These are phyloP conservation scores for Trypanosomatidae sp. DNA, from an alignment of 208 protist genomes.

Conservation along the genomic window DNA sequence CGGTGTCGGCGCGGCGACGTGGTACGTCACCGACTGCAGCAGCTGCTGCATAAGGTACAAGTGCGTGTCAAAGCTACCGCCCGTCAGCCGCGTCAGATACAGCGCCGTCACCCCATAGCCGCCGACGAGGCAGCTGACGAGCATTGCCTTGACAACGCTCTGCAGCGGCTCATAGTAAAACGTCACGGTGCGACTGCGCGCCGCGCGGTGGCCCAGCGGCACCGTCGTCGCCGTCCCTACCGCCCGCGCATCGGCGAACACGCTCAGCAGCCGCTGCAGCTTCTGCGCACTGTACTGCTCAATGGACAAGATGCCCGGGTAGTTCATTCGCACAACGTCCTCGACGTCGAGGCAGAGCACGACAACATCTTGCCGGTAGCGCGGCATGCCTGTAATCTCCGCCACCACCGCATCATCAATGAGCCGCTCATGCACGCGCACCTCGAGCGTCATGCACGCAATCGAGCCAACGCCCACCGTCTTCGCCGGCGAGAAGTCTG, in stretches of 20 bases:
- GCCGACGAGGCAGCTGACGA: slow-evolving; percentile 58
- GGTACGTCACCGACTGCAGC: slow-evolving; percentile 39
- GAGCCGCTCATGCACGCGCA: slow-evolving; percentile 61
- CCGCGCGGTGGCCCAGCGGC: slow-evolving; percentile 40
- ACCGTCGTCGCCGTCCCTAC: slow-evolving; percentile 52
- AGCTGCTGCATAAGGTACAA: slow-evolving; percentile 76
- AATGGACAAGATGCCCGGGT: slow-evolving; percentile 75
- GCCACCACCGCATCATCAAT: slow-evolving; percentile 63
- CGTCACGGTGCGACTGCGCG: slow-evolving; percentile 57
- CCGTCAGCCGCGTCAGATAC: slow-evolving; percentile 62
- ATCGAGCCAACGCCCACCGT: slow-evolving; percentile 81
- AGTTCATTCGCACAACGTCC: slow-evolving; percentile 75
- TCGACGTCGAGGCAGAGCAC: slow-evolving; percentile 78
- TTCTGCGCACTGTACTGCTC: slow-evolving; percentile 84
- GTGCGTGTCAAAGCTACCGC: slow-evolving; percentile 71
- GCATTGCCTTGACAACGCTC: slow-evolving; percentile 58
- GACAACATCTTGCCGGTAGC: slow-evolving; percentile 59
- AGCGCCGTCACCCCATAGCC: slow-evolving; percentile 67
- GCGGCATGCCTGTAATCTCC: slow-evolving; percentile 64
- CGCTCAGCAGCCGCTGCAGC: slow-evolving; percentile 53
- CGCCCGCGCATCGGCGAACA: slow-evolving; percentile 55
- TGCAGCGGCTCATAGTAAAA: slow-evolving; percentile 75
- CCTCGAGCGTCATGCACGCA: slow-evolving; percentile 80
- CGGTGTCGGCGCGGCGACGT: too few species aligned
- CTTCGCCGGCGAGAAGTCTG: slow-evolving; percentile 78